These are phyloP conservation scores for Yarrowia alimentaria DNA, from an alignment of 805 yeast species.

Conservation along the genomic window DNA sequence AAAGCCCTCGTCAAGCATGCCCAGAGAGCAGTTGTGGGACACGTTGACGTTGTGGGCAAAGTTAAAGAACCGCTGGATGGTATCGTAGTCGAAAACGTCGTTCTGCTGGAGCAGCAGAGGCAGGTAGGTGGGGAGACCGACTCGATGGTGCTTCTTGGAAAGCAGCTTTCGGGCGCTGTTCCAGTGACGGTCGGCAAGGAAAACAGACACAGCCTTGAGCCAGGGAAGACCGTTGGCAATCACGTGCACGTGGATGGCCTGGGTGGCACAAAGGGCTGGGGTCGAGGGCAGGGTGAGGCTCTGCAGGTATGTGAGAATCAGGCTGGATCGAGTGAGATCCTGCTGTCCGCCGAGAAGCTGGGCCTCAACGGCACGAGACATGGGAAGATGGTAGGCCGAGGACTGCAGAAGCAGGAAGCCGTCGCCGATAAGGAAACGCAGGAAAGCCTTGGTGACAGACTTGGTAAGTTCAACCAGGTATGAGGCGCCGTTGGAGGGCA, in stretches of 20 bases:
- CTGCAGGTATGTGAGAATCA: conserved; percentile 36
- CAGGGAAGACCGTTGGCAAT: conserved; percentile 31
- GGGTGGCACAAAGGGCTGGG: conserved; percentile 35
- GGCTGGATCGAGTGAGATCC: conserved; percentile 33
- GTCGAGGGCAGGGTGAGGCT: conserved; percentile 34
- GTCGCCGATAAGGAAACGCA: conserved; percentile 34
- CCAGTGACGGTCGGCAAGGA: conserved; percentile 34
- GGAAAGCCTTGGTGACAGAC: conserved; percentile 30
- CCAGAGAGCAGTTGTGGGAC: conserved; percentile 25
- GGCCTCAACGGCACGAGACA: conserved; percentile 39
- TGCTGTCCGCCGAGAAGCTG: conserved; percentile 43
- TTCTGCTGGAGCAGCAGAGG: conserved; percentile 19
- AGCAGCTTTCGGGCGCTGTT: conserved; percentile 33
- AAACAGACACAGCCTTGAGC: conserved; percentile 29
- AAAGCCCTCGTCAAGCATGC: conserved; percentile 33
- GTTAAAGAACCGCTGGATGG: conserved; percentile 33
- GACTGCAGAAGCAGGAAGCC: conserved; percentile 32
- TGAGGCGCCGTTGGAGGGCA: conserved; percentile 33
- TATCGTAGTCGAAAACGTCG: conserved; percentile 36
- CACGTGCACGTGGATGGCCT: conserved; percentile 38
- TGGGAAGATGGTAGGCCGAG: conserved; percentile 10
- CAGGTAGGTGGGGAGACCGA: conserved; percentile 30
- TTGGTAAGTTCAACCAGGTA: conserved; percentile 27
- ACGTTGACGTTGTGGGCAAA: conserved; percentile 30
- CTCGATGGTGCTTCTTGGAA: conserved; percentile 23